These are phyloP conservation scores for Boletus holoroseus DNA, from an alignment of 1,284 basidiomycete species.

Conservation along the genomic window DNA sequence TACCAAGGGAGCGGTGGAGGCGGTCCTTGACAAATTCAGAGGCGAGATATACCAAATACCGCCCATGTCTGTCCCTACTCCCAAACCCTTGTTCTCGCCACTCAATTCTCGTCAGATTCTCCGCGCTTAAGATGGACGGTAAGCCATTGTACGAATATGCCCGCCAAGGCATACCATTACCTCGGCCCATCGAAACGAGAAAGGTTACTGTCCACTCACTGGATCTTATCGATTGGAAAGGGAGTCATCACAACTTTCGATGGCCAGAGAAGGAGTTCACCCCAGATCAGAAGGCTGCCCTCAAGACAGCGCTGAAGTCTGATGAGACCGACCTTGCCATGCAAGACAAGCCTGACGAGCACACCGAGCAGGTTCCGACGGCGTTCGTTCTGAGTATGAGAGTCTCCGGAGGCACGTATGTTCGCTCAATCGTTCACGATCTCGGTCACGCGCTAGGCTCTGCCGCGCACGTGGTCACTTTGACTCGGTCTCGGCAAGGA, in stretches of 20 bases:
- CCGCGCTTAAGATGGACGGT: constrained; percentile 97
- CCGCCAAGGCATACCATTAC: constrained; percentile 81
- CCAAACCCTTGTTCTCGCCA: constrained; percentile 7
- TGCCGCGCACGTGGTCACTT: constrained; percentile 86
- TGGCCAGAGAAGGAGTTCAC: constrained; percentile 73
- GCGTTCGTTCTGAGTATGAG: constrained; percentile 88
- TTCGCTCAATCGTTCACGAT: constrained; percentile 89
- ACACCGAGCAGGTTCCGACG: constrained; percentile 50
- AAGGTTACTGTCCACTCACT: constrained; percentile 79
- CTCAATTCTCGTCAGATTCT: constrained; percentile 61
- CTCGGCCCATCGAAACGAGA: constrained; percentile 88
- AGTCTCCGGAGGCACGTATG: constrained; percentile 96
- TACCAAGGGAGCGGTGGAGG: constrained; percentile 71
- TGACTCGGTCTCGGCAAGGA: constrained; percentile 83
- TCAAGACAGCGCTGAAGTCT: constrained; percentile 58
- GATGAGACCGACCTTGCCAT: constrained; percentile 32
- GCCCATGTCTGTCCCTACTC: constrained; percentile 65
- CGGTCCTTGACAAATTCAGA: constrained; percentile 69
- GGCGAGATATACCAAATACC: constrained; percentile 89
- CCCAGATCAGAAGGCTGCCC: constrained; percentile 62
- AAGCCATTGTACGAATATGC: constrained; percentile 96
- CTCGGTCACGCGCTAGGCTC: constrained; percentile 77
- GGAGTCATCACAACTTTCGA: constrained; percentile 54
- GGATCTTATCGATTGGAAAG: constrained; percentile 68
- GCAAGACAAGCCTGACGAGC: constrained; percentile 32